phyloP scores from a whole-genome alignment of 129 eudicot genomes.

The Heracleum sosnowskyi region DNA sequence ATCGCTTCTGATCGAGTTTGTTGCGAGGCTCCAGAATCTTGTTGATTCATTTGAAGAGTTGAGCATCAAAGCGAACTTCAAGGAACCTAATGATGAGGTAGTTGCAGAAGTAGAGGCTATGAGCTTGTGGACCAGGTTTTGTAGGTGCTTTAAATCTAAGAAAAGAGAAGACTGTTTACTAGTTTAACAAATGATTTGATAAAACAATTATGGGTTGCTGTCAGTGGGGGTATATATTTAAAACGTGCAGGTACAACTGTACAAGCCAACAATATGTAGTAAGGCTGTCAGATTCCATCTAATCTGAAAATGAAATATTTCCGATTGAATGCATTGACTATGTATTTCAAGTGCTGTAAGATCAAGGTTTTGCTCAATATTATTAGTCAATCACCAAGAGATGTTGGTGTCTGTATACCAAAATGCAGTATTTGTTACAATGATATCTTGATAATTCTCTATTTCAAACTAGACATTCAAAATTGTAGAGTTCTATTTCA shows the following conservation, averaged over 20 bases:
- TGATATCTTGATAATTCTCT: background rate
- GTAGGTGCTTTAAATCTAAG: slow-evolving; percentile 30
- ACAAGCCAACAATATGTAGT: background rate
- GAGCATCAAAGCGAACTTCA: slow-evolving; percentile 58
- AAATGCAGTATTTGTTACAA: too few species aligned
- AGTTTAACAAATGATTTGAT: slow-evolving; percentile 16
- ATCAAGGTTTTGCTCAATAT: too few species aligned
- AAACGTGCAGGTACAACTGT: background rate
- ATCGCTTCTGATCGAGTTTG: slow-evolving; percentile 74
- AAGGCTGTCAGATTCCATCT: background rate
- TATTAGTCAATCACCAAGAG: too few species aligned
- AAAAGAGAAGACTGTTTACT: slow-evolving; percentile 23
- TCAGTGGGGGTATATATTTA: background rate
- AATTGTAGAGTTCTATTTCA: too few species aligned
- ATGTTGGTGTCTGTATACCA: too few species aligned
- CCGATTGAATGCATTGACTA: background rate
- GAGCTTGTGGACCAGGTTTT: slow-evolving; percentile 39
- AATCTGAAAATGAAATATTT: background rate
- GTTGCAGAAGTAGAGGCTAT: slow-evolving; percentile 16
- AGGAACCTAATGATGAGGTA: slow-evolving; percentile 23
- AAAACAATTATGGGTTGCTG: background rate
- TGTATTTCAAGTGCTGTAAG: too few species aligned
- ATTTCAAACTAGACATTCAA: too few species aligned
- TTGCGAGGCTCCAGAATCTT: slow-evolving; percentile 79
- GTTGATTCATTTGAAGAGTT: slow-evolving; percentile 68